A percentile compares a stretch with the other conserved stretches of the same genome.
These are phyloP conservation scores for Sporothrix phasma DNA, from an alignment of 2,329 filamentous ascomycete genomes.

Conservation along the genomic window DNA sequence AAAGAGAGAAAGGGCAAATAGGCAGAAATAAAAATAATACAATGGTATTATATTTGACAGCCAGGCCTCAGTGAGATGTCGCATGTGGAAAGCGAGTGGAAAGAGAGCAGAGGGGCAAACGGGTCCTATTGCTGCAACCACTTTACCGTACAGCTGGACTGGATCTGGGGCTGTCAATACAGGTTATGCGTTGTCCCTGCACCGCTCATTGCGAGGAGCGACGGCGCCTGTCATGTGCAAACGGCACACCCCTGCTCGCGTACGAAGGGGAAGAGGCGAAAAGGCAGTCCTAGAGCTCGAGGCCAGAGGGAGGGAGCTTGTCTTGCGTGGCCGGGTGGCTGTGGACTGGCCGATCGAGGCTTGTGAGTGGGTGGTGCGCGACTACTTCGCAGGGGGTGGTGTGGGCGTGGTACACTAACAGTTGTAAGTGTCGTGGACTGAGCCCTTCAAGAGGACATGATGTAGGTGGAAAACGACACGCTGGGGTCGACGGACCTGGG, in stretches of 20 bases:
- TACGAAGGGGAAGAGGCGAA: not conserved
- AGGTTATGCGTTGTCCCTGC: slow-evolving; percentile 4
- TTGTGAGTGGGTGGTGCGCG: not conserved
- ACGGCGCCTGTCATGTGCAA: not conserved
- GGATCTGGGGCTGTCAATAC: not conserved
- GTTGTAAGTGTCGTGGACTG: not conserved
- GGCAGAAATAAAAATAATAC: not conserved
- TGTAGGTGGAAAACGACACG: not conserved
- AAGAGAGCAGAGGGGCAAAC: not conserved
- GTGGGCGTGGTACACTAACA: not conserved
- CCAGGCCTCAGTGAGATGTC: slow-evolving; percentile 5
- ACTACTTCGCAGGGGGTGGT: not conserved
- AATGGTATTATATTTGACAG: not conserved
- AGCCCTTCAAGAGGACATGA: not conserved
- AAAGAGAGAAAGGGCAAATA: not conserved
- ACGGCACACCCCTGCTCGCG: not conserved
- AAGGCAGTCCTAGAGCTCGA: not conserved
- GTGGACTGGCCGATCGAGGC: slow-evolving; percentile 5
- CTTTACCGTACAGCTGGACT: not conserved
- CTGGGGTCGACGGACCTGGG: not conserved
- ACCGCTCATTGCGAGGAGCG: not conserved
- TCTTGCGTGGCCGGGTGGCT: slow-evolving; percentile 13
- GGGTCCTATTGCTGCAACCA: not conserved
- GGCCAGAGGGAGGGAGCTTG: not conserved
- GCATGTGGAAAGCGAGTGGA: slow-evolving; percentile 6